Base-by-base conservation (phyloP, 352 stramenopile genomes). In the Phytophthora megakarya region DNA sequence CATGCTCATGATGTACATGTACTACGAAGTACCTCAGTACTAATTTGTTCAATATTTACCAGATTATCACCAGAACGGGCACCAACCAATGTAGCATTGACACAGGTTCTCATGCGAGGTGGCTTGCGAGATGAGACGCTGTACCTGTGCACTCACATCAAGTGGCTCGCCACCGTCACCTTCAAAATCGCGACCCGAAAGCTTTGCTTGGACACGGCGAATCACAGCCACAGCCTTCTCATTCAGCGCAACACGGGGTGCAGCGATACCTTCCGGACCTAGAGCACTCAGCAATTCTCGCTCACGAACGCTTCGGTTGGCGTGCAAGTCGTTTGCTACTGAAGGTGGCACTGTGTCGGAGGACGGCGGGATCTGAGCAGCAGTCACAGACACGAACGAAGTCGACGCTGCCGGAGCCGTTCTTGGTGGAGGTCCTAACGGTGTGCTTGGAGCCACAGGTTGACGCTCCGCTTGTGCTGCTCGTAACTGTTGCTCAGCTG, bases 41-140 rank as follows among this genome's bases (percentile, higher is more conserved):
- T 35, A 35, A 35, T 35, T 35, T 35, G 8, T 35, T 35, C 30
- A 35, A 7, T 35, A 44, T 59, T 68, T 78, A 95, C 86, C 86
- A 95, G 52, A 7, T 35, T 39, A 55, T 68, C 77, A 95, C 86
- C 86, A 95, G 52, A 95, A 95, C n/a, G 86, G 86, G 73, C 86
- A 99, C 97, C 97, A 99, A 28, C 98, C 98, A 65, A 99, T 98
- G 70, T 99, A 99, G 51, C 97, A 92, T 70, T 99, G 97, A 61
- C 95, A 99, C 26, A 99, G 80, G 74, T 99, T 99, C 68, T 99
- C 97, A 55, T 98, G 96, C 8, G 95, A 99, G 6, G 97, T 99
- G 15, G 98, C 97, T 64, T 99, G 96, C 37, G 96, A 83, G 72
- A 99, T 99, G 65, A 99, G 88, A 9, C 95, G 86, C 75, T 99